phyloP scores from a whole-genome alignment of 495 filamentous ascomycete species.

The Tuber calosporum region DNA sequence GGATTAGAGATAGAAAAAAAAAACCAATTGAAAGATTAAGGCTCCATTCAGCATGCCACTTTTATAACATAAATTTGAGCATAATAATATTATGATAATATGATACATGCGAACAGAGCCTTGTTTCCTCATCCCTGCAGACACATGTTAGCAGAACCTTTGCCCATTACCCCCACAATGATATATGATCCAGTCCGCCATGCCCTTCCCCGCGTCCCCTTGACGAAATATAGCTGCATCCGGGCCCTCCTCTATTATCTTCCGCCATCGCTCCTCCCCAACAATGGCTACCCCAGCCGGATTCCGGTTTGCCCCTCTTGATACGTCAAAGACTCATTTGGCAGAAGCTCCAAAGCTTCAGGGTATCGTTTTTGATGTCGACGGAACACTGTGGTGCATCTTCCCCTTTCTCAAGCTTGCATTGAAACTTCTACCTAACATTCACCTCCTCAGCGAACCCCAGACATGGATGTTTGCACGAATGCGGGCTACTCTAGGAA shows the following conservation, averaged over 20 bases:
- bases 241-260: neutral
- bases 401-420: slow-evolving; percentile 10
- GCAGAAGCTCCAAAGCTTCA: slow-evolving; percentile 54
- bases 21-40: too few species aligned
- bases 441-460: slow-evolving; percentile 54
- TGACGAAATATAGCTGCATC: neutral
- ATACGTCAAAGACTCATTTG: slow-evolving; percentile 38
- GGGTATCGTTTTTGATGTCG: slow-evolving; percentile 90
- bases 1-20: too few species aligned
- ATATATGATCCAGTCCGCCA: neutral
- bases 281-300: slow-evolving; percentile 17
- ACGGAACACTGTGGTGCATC: slow-evolving; percentile 83
- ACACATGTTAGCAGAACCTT: neutral
- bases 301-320: slow-evolving; percentile 50
- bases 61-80: too few species aligned
- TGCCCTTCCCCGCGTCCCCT: neutral
- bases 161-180: neutral
- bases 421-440: slow-evolving; percentile 13
- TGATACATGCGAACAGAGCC: too few species aligned
- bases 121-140: too few species aligned
- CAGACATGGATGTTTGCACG: slow-evolving; percentile 91
- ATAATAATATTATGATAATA: too few species aligned
- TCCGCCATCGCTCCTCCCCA: neutral
- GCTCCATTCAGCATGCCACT: too few species aligned
- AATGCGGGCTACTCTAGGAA: slow-evolving; percentile 65